Evolutionary conservation across 148 eudicot species (phyloP).

Genomic region (Polygonum aviculare): DNA sequence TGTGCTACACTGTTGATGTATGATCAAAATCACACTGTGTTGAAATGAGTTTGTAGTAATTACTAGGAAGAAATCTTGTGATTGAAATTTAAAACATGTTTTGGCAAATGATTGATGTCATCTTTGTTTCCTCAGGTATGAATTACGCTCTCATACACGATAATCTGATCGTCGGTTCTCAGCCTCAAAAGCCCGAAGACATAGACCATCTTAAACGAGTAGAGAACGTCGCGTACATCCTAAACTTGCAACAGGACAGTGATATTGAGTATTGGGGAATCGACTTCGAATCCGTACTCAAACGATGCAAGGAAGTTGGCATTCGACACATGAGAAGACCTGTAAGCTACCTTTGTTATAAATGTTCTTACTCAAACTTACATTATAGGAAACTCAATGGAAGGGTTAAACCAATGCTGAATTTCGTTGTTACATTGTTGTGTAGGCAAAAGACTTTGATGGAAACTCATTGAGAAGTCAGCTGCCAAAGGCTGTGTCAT

Average conservation of each 20-base stretch:
- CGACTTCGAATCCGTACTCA: constrained; percentile 51
- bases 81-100: no score
- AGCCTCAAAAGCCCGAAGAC: constrained; percentile 91
- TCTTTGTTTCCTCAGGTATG: constrained; percentile 53
- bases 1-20: not conserved
- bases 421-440: not conserved
- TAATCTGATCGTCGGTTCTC: constrained; percentile 87
- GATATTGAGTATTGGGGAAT: constrained; percentile 89
- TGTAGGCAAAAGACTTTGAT: constrained; percentile 86
- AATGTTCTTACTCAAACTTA: not conserved
- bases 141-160: constrained; percentile 72
- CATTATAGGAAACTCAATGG: not conserved
- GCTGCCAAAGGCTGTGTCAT: constrained; percentile 81
- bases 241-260: constrained; percentile 90
- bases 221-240: constrained; percentile 66
- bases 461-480: constrained; percentile 70
- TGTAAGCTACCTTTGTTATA: constrained; percentile 35
- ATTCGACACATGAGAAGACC: constrained; percentile 88
- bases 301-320: constrained; percentile 42
- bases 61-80: not conserved
- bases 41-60: not conserved
- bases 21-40: not conserved
- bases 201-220: constrained; percentile 74
- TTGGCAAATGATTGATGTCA: constrained; percentile 6
- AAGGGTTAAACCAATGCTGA: not conserved